These are phyloP conservation scores for Apostasia ramifera DNA, from an alignment of 106 monocot genomes.

Conservation along the genomic window DNA sequence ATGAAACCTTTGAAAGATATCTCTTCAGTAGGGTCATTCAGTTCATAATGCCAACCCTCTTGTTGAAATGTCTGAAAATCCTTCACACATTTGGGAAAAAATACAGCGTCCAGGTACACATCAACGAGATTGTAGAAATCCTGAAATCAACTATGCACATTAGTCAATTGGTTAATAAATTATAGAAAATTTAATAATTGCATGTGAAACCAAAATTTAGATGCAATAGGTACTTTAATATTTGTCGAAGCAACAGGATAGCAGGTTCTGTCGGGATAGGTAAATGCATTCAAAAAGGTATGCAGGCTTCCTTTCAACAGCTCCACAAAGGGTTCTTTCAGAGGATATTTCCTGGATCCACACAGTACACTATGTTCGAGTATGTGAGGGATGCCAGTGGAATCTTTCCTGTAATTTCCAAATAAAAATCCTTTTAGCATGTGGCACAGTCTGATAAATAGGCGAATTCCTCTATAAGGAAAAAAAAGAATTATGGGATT, in stretches of 20 bases:
- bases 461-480: too few relatives aligned
- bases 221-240: slow-evolving; percentile 47
- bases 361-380: slow-evolving; percentile 98
- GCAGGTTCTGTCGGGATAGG: slow-evolving; percentile 98
- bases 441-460: too few relatives aligned
- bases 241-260: slow-evolving; percentile 99
- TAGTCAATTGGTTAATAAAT: background rate
- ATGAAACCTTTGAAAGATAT: slow-evolving; percentile 86
- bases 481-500: too few relatives aligned
- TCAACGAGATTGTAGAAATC: slow-evolving; percentile 99
- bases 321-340: slow-evolving; percentile 98
- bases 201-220: slow-evolving; percentile 1
- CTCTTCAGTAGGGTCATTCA: slow-evolving; percentile 80
- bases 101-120: slow-evolving; percentile 97
- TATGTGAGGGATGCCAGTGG: slow-evolving; percentile 98
- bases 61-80: slow-evolving; percentile 97
- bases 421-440: background rate
- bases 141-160: slow-evolving; percentile 22
- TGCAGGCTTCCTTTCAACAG: slow-evolving; percentile 89
- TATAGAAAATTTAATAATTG: background rate
- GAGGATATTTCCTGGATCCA: slow-evolving; percentile 96
- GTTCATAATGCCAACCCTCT: slow-evolving; percentile 99
- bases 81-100: slow-evolving; percentile 93
- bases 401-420: slow-evolving; percentile 72
- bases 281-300: slow-evolving; percentile 98